Percentiles rank a stretch among this genome's conserved stretches.
Evolutionary conservation across 768 basidiomycete species (phyloP).

Genomic region (Infundibulicybe gibba): DNA sequence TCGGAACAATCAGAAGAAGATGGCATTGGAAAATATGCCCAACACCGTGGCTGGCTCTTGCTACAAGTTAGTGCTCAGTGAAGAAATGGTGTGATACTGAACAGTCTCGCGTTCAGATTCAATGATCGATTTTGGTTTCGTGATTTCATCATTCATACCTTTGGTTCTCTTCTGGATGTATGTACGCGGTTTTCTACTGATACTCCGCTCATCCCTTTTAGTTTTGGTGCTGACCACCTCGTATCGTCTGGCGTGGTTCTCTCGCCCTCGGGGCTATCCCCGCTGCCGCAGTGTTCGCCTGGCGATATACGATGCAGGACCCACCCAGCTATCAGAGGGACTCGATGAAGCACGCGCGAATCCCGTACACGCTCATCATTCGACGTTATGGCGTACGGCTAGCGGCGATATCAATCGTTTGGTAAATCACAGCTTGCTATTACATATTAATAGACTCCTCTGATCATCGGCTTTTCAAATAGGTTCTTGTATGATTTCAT

Average conservation of each 20-base stretch:
- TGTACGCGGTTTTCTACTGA: conserved; percentile 13
- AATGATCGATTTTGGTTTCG: conserved; percentile 85
- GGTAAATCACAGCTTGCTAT: conserved; percentile 35
- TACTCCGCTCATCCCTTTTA: conserved; percentile 16
- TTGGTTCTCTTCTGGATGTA: conserved; percentile 88
- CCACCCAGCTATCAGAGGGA: conserved; percentile 70
- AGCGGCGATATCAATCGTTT: conserved; percentile 68
- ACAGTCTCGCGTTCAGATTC: conserved; percentile 38
- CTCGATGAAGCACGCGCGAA: conserved; percentile 69
- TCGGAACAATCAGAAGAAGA: conserved; percentile 87
- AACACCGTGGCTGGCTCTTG: conserved; percentile 84
- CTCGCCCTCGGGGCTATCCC: conserved; percentile 82
- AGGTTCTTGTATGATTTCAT: conserved; percentile 83
- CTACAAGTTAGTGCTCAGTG: conserved; percentile 63
- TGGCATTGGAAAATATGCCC: conserved; percentile 68
- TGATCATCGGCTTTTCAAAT: too few relatives aligned
- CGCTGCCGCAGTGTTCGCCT: conserved; percentile 72
- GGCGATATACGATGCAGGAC: conserved; percentile 83
- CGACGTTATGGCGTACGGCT: conserved; percentile 76
- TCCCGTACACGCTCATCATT: conserved; percentile 77
- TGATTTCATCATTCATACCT: conserved; percentile 74
- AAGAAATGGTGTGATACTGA: background rate
- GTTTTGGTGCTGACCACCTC: conserved; percentile 72
- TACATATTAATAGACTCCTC: background rate
- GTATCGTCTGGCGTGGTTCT: conserved; percentile 82